Evolutionary conservation across 2,329 filamentous ascomycete species (phyloP).

Genomic region (Coniella vitis): DNA sequence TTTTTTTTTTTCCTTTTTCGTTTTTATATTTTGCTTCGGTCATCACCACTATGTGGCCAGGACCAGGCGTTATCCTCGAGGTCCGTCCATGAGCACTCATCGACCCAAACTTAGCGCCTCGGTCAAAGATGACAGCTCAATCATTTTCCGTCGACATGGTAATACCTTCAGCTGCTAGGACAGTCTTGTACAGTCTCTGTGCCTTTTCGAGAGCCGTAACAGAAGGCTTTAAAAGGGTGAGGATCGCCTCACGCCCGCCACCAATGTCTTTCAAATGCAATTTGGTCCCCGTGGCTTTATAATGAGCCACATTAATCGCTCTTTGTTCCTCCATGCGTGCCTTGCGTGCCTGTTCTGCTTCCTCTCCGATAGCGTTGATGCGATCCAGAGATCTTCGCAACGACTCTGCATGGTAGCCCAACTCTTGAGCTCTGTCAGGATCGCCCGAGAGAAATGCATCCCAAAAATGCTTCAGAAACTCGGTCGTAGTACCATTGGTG

Average conservation of each 20-base stretch:
- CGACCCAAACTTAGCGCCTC: too few relatives aligned
- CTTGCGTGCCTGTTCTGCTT: constrained; percentile 69
- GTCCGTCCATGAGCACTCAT: too few relatives aligned
- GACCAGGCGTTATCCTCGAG: too few relatives aligned
- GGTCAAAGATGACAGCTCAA: neutral
- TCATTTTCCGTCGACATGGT: constrained; percentile 15
- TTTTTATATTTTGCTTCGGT: too few relatives aligned
- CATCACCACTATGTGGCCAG: too few relatives aligned
- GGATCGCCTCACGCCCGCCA: constrained; percentile 71
- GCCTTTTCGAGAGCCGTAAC: constrained; percentile 65
- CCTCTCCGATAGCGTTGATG: constrained; percentile 71
- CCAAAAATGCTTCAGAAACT: constrained; percentile 99
- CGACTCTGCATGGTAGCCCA: constrained; percentile 76
- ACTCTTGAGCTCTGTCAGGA: constrained; percentile 68
- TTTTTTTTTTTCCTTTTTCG: too few relatives aligned
- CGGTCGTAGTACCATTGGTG: constrained; percentile 87
- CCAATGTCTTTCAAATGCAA: constrained; percentile 62
- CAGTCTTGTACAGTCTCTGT: constrained; percentile 62
- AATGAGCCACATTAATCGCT: constrained; percentile 63
- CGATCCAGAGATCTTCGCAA: constrained; percentile 69
- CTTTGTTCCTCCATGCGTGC: constrained; percentile 60
- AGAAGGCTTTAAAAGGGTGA: constrained; percentile 69
- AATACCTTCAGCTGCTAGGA: constrained; percentile 57
- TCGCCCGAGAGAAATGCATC: constrained; percentile 84
- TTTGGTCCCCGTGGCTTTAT: constrained; percentile 67